Evolutionary conservation across 2,329 filamentous ascomycete genomes (phyloP).

Genomic region (Epichloe aotearoae): DNA sequence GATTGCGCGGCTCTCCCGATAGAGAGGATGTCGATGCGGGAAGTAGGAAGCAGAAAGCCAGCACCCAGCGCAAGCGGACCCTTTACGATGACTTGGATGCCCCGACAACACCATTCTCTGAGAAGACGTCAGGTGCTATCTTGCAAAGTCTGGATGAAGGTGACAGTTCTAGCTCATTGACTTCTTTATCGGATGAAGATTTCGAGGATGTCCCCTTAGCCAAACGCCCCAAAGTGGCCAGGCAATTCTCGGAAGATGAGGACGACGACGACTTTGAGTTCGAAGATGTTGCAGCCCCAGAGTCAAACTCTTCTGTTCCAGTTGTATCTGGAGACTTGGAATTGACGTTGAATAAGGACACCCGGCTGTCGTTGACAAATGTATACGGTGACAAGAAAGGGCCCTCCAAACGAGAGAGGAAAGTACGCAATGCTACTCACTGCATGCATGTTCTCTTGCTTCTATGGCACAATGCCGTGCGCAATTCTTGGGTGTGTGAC

Average conservation of each 20-base stretch:
- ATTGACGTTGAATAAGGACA: constrained; percentile 51
- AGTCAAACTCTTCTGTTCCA: constrained; percentile 35
- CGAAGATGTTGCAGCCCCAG: constrained; percentile 51
- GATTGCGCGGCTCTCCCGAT: constrained; percentile 36
- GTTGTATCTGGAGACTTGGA: constrained; percentile 55
- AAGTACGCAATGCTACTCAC: constrained; percentile 67
- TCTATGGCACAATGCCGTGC: constrained; percentile 77
- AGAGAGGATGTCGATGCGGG: constrained; percentile 9
- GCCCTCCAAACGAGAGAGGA: constrained; percentile 70
- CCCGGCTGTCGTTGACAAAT: constrained; percentile 46
- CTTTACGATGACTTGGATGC: constrained; percentile 50
- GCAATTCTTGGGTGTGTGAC: constrained; percentile 77
- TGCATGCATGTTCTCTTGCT: constrained; percentile 79
- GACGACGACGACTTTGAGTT: constrained; percentile 35
- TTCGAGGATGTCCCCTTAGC: constrained; percentile 33
- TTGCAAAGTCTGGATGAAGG: constrained; percentile 31
- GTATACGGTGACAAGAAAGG: constrained; percentile 62
- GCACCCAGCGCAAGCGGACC: constrained; percentile 26
- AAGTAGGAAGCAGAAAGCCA: constrained; percentile 11
- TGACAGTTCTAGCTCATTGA: constrained; percentile 34
- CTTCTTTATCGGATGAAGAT: constrained; percentile 42
- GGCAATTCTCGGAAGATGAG: constrained; percentile 10
- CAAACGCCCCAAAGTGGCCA: constrained; percentile 26
- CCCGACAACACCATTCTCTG: constrained; percentile 28
- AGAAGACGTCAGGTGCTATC: constrained; percentile 27